These are phyloP conservation scores for Parachlorella kessleri DNA, from an alignment of 139 green algal genomes.

Conservation along the genomic window DNA sequence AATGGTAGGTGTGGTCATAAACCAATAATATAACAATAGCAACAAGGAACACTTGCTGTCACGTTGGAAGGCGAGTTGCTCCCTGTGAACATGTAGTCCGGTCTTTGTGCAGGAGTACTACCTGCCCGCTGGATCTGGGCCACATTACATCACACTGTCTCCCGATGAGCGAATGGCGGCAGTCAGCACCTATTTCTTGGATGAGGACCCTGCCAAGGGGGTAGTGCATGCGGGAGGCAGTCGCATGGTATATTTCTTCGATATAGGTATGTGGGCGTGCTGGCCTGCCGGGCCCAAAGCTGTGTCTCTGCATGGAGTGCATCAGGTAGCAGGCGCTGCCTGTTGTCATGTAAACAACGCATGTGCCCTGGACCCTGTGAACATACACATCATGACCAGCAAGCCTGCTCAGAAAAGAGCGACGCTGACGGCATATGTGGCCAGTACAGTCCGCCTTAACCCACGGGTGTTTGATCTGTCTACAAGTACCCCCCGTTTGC, in stretches of 20 bases:
- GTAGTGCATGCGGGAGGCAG: neutral
- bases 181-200: constrained; percentile 3
- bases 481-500: neutral
- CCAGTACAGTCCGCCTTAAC: no score
- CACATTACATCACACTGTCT: neutral
- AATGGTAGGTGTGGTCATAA: neutral
- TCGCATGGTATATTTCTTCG: neutral
- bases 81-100: no score
- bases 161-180: neutral
- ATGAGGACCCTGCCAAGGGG: neutral
- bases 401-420: neutral
- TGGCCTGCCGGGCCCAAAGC: no score
- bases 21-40: neutral
- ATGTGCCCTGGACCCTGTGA: neutral
- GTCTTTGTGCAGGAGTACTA: neutral
- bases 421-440: no score
- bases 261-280: neutral
- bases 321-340: no score
- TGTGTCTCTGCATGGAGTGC: no score
- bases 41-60: neutral
- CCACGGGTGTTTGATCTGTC: no score
- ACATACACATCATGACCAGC: neutral
- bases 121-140: neutral
- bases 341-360: neutral
- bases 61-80: neutral